Evolutionary conservation across 1,284 basidiomycete genomes (phyloP), one percentile per base, ranked within the genome.

Genomic region (Apiotrichum gamsii): DNA sequence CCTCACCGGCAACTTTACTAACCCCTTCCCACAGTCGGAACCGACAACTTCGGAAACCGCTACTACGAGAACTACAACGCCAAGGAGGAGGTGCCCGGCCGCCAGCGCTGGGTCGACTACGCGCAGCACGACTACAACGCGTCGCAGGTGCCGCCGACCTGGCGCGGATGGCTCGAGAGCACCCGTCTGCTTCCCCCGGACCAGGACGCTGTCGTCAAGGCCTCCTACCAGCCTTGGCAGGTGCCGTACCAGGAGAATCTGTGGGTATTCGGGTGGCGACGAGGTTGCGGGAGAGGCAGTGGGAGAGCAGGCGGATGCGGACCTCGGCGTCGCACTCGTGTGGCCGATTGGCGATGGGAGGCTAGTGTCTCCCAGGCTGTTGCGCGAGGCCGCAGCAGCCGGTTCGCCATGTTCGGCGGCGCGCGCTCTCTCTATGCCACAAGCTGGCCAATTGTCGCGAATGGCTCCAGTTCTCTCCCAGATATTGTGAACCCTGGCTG

Each of bases 131-230:
- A 91, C 59, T 84, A 79, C 72, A 87, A 94, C 65, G 87, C 87
- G 10, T 81, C 87, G 0, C 91, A 96, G 76, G 82, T 93, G 30
- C 86, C 90, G 25, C 80, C 90, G 2, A 90, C 91, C 72, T 95
- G 93, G 93, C 90, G 93, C 72, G 82, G 90, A 8, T 96, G 91
- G 91, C 72, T 95, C 24, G 77, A 78, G n/a, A 89, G 94, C 67
- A 94, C 93, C 63, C 86, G 91, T 39, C 79, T 82, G 58, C 79
- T 82, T 32, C 79, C 88, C 6, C 93, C 91, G 2, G 74, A 78
- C 2, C 76, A 84, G 56, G 93, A 95, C 64, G 67, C 77, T 0
- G 73, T 89, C 28, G 74, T 91, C 67, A 78, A 84, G 64, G 79
- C 76, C 43, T 67, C 79, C 39, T 78, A 80, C 34, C 88, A 84